phyloP scores from a whole-genome alignment of 371 early-diverging fungal species.

The Fennellomyces sp. region DNA sequence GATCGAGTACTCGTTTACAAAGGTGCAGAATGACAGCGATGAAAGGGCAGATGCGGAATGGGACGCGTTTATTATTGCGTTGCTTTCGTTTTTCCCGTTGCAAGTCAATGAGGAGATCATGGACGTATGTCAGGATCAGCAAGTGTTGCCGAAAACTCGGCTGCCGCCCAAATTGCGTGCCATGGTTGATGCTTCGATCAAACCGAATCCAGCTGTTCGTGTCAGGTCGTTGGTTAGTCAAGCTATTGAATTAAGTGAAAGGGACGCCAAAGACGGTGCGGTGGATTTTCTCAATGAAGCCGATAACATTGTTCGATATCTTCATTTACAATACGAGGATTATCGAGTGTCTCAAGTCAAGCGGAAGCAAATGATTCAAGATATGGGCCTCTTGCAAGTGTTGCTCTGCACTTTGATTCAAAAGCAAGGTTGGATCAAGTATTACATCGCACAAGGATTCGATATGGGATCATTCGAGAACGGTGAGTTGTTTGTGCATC shows the following conservation, averaged over 20 bases:
- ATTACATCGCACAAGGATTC: constrained; percentile 40
- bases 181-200: not conserved
- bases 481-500: not conserved
- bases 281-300: constrained; percentile 14
- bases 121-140: not conserved
- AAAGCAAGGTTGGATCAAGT: constrained; percentile 47
- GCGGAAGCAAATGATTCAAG: constrained; percentile 16
- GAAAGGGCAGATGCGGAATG: constrained; percentile 43
- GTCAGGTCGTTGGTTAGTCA: not conserved
- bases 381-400: constrained; percentile 48
- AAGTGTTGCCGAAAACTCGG: not conserved
- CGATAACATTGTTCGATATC: constrained; percentile 37
- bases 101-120: not conserved
- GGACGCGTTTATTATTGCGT: constrained; percentile 51
- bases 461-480: not conserved
- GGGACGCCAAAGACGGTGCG: not conserved
- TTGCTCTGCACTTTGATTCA: constrained; percentile 42
- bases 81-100: constrained; percentile 54
- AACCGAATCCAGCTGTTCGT: not conserved
- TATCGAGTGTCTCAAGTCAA: constrained; percentile 50
- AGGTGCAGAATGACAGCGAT: not conserved
- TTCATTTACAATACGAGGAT: constrained; percentile 73
- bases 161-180: constrained; percentile 1
- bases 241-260: not conserved
- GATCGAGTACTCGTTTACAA: not conserved